Base-by-base conservation (phyloP, 2,329 filamentous ascomycete genomes). In the Fusarium tuaranense region DNA sequence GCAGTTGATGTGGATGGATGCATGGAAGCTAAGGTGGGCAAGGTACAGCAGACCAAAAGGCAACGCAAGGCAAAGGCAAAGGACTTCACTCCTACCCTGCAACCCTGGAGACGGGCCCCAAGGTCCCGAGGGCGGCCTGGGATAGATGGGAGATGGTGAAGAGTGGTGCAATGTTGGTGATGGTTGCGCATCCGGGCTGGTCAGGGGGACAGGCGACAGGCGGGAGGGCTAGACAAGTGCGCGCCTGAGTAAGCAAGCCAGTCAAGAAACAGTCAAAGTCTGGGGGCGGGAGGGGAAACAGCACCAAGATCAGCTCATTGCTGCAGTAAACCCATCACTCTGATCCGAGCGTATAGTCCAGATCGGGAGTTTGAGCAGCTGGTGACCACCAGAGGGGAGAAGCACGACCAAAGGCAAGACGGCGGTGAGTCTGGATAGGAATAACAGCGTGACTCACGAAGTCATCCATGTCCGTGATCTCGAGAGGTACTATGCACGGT, bases 1-100 rank as follows among this genome's bases (percentile, higher is more conserved):
- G 76, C 71, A 78, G 67, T 77, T 77, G 68, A 61, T 62, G 66
- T 69, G 69, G 68, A 66, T 75, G 71, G 63, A 71, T 61, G 48
- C 48, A 53, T 53, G 48, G 46, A 51, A 51, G 25, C 32, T 22
- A 66, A 48, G 25, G 27, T 46, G 44, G 18, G 34, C 46, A 51
- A 55, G 61, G 41, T 22, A 44, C 20, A 44, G 20, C 41, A 44
- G n/a, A 44, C 41, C 41, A 44, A 44, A 34, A 34, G 32, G 32
- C 32, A 34, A 34, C 32, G 32, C 32, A 34, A 22, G 41, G 20
- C 41, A 41, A 41, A 70, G 55, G 32, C 14, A 25, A 59, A 34
- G 20, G 55, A 59, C 6, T 36, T 36, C 27, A 53, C 51, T 63
- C 61, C 63, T 75, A 67, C 53, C 70, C 68, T 67, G 51, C 64